Conservation (phyloP, 805 yeast species). For the Cyberlindnera nakhonratchasimensis region DNA sequence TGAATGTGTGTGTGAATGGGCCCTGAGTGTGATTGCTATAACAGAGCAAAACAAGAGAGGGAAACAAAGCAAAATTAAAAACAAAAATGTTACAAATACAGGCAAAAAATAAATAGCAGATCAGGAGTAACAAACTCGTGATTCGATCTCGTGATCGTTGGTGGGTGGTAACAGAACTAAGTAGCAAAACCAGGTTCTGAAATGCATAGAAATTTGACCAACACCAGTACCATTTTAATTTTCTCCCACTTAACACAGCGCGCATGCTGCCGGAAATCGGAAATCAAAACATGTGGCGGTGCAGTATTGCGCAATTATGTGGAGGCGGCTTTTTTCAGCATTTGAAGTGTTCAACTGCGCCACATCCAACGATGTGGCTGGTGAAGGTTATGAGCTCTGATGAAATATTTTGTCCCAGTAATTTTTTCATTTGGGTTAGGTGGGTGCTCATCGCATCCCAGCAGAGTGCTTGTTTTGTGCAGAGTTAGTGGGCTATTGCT, state of each 20-base stretch:
- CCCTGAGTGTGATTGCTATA: neutral
- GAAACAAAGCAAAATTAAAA: neutral
- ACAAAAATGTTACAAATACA: neutral
- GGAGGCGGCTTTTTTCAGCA: slow-evolving; percentile 1
- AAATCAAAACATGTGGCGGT: slow-evolving; percentile 9
- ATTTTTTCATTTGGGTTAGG: no score
- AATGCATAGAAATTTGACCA: no score
- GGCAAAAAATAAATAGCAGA: neutral
- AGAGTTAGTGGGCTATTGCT: neutral
- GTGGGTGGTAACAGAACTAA: no score
- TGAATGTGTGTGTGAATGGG: neutral
- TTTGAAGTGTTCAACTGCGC: neutral
- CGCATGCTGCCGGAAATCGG: no score
- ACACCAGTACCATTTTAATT: no score
- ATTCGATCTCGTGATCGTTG: no score
- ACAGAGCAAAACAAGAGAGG: neutral
- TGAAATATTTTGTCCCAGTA: neutral
- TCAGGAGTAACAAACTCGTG: no score
- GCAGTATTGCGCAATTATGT: no score
- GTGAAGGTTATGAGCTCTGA: neutral
- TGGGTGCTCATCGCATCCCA: slow-evolving; percentile 4
- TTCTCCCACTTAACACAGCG: no score
- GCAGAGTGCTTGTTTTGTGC: neutral
- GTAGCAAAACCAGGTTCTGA: no score
- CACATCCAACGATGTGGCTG: slow-evolving; percentile 7